These are phyloP conservation scores for Podospora pseudocomata DNA, from an alignment of 495 filamentous ascomycete genomes.

Conservation along the genomic window DNA sequence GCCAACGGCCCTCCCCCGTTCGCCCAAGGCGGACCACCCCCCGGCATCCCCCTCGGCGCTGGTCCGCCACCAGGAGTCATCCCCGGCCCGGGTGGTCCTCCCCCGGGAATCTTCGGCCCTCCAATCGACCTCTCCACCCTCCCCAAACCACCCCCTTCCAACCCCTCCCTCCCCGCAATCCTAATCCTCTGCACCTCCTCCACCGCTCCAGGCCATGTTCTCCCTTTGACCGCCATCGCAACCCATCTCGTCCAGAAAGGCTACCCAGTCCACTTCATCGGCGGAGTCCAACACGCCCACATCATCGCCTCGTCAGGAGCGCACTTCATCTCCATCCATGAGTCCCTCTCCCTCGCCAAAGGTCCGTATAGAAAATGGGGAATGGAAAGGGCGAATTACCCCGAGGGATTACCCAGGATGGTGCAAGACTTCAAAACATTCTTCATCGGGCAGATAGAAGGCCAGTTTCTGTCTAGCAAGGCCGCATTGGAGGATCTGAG, in stretches of 20 bases:
- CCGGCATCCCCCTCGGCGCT: background rate
- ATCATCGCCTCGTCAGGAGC: slow-evolving; percentile 23
- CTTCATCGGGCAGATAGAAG: slow-evolving; percentile 24
- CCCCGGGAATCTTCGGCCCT: background rate
- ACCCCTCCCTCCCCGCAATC: slow-evolving; percentile 11
- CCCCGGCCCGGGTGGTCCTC: slow-evolving; percentile 3
- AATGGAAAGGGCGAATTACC: slow-evolving; percentile 12
- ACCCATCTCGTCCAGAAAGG: slow-evolving; percentile 21
- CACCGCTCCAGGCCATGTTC: slow-evolving; percentile 26
- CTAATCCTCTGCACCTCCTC: slow-evolving; percentile 23
- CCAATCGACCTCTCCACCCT: background rate
- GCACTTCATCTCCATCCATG: slow-evolving; percentile 20
- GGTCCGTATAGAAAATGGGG: slow-evolving; percentile 14
- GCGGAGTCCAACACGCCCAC: slow-evolving; percentile 15
- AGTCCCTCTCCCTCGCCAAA: slow-evolving; percentile 12
- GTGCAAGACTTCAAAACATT: slow-evolving; percentile 20
- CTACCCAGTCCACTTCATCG: slow-evolving; percentile 24
- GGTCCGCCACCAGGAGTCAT: background rate
- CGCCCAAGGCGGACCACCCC: background rate
- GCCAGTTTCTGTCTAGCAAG: slow-evolving; percentile 18
- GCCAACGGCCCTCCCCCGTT: background rate
- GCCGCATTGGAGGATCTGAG: slow-evolving; percentile 15
- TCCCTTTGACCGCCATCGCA: slow-evolving; percentile 21
- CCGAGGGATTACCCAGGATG: slow-evolving; percentile 17
- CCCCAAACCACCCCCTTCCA: background rate